Base-by-base conservation (phyloP, 805 yeast species). In the Metschnikowia similis region DNA sequence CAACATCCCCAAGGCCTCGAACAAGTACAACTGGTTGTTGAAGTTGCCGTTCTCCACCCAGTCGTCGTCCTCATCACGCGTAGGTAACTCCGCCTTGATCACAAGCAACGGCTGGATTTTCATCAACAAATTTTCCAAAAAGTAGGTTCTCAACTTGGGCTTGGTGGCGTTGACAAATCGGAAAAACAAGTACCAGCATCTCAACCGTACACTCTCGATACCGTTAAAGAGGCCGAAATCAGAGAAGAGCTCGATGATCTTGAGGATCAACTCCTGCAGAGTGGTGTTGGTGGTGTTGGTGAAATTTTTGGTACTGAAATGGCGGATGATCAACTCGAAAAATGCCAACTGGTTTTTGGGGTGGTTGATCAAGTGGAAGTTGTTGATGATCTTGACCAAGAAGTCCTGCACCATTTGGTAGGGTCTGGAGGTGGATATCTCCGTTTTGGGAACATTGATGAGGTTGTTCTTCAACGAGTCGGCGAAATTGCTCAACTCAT, bases 161-260 rank as follows among this genome's bases (percentile, higher is more conserved):
- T 83, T 85, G 1, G 92, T 84, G 42, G 85, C 72, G 63, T 86
- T 89, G 53, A 90, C 77, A 60, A 91, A 87, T 64, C 96, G 80
- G 61, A 84, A 84, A 59, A 92, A 89, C 55, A 91, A 72, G 65
- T 89, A 92, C 97, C 98, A 94, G 38, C 95, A 79, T 65, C 97
- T 83, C 49, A 82, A 75, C 59, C 90, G 83, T 4, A 91, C 97
- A 53, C 82, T 85, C 50, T 79, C 85, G 56, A 79, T 75, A 5
- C 76, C 73, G 67, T 85, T 89, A 66, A 89, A 90, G 53, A 92
- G 79, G 13, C 97, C 98, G 57, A 84, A 77, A 34, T 83, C 83
- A 14, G 94, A 82, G 63, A 94, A 92, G 21, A 87, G 78, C 57
- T 87, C 87, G 50, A 92, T 72, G 16, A 89, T 81, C 51, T 84